Evolutionary conservation across 176 grass and related monocot species (phyloP).

Genomic region (Secale cereale): DNA sequence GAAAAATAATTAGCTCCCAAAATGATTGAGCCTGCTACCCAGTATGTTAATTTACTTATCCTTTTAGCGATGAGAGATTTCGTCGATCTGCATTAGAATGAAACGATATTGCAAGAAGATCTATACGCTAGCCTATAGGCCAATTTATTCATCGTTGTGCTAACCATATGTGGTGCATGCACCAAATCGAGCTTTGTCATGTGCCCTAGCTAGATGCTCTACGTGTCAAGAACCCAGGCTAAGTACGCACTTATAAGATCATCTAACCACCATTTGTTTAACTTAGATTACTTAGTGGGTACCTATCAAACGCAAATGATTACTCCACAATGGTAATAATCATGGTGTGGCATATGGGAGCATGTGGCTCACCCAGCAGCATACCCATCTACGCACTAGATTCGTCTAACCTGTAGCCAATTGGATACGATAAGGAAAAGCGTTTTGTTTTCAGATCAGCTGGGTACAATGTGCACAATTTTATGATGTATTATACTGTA

Average conservation of each 20-base stretch:
- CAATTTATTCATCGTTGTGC: neutral
- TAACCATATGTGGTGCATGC: conserved; percentile 12
- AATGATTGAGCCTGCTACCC: conserved; percentile 24
- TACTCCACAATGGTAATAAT: neutral
- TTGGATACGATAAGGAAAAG: neutral
- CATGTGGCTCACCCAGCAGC: neutral
- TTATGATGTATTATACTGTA: neutral
- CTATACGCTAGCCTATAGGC: neutral
- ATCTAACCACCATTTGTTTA: neutral
- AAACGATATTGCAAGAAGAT: conserved; percentile 9
- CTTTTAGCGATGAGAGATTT: conserved; percentile 33
- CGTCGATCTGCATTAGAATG: neutral
- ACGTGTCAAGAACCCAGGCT: conserved; percentile 24
- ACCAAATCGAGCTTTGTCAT: conserved; percentile 28
- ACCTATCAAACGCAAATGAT: neutral
- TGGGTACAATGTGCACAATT: neutral
- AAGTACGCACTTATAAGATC: neutral
- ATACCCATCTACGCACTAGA: neutral
- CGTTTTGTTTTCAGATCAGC: neutral
- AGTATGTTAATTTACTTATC: neutral
- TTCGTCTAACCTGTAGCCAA: neutral
- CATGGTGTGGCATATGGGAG: neutral
- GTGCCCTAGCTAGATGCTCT: conserved; percentile 24
- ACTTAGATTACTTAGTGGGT: neutral
- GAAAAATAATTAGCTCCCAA: conserved; percentile 29